Evolutionary conservation across 208 protist species (phyloP), one percentile per base, ranked within the genome.

Genomic region (Wallacemonas sp.): DNA sequence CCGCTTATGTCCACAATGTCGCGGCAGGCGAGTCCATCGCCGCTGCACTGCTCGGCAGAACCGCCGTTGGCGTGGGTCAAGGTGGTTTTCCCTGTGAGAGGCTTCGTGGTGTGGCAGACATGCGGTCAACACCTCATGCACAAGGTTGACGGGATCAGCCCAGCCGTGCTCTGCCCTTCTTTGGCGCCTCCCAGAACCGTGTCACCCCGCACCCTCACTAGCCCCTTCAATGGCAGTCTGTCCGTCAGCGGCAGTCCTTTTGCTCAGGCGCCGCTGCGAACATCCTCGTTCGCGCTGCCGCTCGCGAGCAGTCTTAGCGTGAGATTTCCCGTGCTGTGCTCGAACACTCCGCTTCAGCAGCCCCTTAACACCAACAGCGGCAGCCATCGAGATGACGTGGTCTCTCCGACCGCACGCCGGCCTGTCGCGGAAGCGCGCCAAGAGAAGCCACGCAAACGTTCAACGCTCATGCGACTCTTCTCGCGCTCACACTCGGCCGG

Each of bases 11-110:
- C 61, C 3, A 11, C 42, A 17, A 5, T 39, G 12, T 30, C 44
- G 61, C 44, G 61, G 31, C 0, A 14, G 21, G 61, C 9, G n/a
- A 51, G 61, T 21, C 27, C 61, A 3, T 15, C n/a, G 45, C 61
- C 51, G 30, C 28, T 58, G 17, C 26, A 12, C 47, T 26, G 12
- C 11, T 26, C 47, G 15, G 24, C 26, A 27, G 14, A n/a, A 27
- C n/a, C 47, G n/a, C 24, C n/a, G 39, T 9, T 51, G 34, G 38
- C 26, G 38, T 66, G 61, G 61, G 61, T 51, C 44, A 9, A n/a
- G n/a, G 27, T 66, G 3, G 61, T 55, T 4, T 66, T 42, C 30
- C 61, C 61, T 27, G 15, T 66, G 9, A 6, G 17, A 22, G 61
- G 61, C 28, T 33, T 42, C 26, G 39, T 46, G 15, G n/a, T 28